Conservation (phyloP, 768 basidiomycete genomes). For the Mycena vitilis region DNA sequence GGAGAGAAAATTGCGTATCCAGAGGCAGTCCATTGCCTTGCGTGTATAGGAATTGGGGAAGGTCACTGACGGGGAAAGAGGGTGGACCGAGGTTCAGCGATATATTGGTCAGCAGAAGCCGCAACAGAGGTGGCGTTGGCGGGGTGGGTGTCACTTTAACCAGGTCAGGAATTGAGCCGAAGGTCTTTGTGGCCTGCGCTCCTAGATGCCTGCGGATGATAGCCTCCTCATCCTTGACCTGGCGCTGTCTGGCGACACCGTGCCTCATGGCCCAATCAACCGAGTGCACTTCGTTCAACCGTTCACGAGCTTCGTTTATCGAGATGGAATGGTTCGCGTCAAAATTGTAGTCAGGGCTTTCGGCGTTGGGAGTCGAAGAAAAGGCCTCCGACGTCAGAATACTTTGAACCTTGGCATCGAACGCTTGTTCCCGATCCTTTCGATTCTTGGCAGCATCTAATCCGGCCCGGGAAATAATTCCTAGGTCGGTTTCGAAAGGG, state of each 20-base stretch:
- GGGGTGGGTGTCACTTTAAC: slow-evolving; percentile 51
- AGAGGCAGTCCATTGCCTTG: slow-evolving; percentile 77
- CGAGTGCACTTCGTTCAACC: slow-evolving; percentile 77
- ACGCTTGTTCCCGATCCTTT: slow-evolving; percentile 82
- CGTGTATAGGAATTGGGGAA: slow-evolving; percentile 73
- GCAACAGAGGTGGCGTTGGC: slow-evolving; percentile 74
- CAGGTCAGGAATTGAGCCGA: slow-evolving; percentile 54
- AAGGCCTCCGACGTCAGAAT: slow-evolving; percentile 60
- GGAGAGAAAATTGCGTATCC: slow-evolving; percentile 78
- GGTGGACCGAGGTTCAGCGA: slow-evolving; percentile 67
- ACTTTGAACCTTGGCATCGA: slow-evolving; percentile 79
- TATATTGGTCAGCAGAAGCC: slow-evolving; percentile 71
- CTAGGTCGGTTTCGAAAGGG: slow-evolving; percentile 81
- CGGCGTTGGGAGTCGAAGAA: slow-evolving; percentile 37
- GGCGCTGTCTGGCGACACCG: slow-evolving; percentile 58
- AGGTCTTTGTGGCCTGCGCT: slow-evolving; percentile 41
- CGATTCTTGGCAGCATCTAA: slow-evolving; percentile 76
- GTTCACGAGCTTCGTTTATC: slow-evolving; percentile 75
- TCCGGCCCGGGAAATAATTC: slow-evolving; percentile 79
- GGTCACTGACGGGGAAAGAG: slow-evolving; percentile 63
- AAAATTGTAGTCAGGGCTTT: slow-evolving; percentile 70
- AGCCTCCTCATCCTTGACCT: slow-evolving; percentile 59
- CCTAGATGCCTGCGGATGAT: slow-evolving; percentile 60
- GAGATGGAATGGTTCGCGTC: slow-evolving; percentile 72
- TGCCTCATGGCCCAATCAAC: slow-evolving; percentile 77